Evolutionary conservation across 2,329 filamentous ascomycete species (phyloP).

Genomic region (Colletotrichum sp.): DNA sequence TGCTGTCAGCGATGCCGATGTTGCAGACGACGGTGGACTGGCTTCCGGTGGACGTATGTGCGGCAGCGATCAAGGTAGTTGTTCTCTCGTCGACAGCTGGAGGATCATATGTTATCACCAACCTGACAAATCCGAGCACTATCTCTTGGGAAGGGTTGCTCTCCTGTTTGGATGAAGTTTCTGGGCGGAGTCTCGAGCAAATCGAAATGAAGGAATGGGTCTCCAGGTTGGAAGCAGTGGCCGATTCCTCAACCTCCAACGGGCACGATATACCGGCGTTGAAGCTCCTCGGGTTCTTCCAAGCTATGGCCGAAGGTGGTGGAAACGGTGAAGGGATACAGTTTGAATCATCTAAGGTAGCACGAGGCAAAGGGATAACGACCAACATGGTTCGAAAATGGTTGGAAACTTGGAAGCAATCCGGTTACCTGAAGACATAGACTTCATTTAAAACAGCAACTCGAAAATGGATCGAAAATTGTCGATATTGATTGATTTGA

Average conservation of each 20-base stretch:
- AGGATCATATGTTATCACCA: not conserved
- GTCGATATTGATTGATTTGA: not conserved
- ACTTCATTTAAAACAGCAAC: not conserved
- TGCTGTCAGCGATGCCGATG: not conserved
- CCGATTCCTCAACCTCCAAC: not conserved
- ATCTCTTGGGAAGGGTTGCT: not conserved
- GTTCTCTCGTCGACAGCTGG: not conserved
- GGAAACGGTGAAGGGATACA: not conserved
- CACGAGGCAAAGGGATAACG: not conserved
- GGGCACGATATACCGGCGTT: not conserved
- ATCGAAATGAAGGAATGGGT: not conserved
- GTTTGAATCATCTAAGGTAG: not conserved
- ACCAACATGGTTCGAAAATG: not conserved
- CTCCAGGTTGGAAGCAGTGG: not conserved
- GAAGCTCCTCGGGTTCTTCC: conserved; percentile 2
- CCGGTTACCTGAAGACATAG: not conserved
- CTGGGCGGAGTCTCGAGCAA: not conserved
- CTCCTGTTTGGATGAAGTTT: not conserved
- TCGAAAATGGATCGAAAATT: not conserved
- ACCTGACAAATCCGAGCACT: not conserved
- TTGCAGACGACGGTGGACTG: conserved; percentile 1
- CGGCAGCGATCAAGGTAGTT: not conserved
- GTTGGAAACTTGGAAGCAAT: not conserved
- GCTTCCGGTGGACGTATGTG: conserved; percentile 6
- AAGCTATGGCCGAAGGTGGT: not conserved